phyloP scores from a whole-genome alignment of 331 rosid species.

The Quercus phellos region DNA sequence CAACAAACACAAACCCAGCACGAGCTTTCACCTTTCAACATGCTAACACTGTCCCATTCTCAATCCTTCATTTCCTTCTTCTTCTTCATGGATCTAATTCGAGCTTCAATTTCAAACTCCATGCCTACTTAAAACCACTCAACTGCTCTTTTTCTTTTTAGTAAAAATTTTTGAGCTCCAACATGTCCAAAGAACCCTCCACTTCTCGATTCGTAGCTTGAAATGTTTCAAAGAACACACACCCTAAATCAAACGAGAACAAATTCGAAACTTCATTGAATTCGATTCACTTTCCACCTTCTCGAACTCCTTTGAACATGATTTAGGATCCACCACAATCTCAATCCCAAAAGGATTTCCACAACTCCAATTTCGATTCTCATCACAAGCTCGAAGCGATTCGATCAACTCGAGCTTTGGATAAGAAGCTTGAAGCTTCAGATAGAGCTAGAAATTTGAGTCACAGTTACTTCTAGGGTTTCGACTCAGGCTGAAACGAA shows the following conservation, averaged over 20 bases:
- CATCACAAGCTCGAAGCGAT: slow-evolving; percentile 32
- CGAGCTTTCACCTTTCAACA: not conserved
- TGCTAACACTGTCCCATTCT: not conserved
- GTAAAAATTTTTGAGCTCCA: not conserved
- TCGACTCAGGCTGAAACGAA: slow-evolving; percentile 33
- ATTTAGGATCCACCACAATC: slow-evolving; percentile 78
- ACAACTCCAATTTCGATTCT: slow-evolving; percentile 25
- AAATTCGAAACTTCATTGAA: slow-evolving; percentile 43
- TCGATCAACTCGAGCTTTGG: slow-evolving; percentile 30
- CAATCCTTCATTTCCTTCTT: not conserved
- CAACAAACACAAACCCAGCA: no score
- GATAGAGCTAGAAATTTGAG: slow-evolving; percentile 26
- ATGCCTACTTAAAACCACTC: not conserved
- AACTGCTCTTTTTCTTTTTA: not conserved
- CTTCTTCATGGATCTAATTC: slow-evolving; percentile 2
- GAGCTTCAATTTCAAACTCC: not conserved
- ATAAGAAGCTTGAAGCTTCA: slow-evolving; percentile 26
- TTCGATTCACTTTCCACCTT: slow-evolving; percentile 50
- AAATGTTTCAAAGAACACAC: slow-evolving; percentile 21
- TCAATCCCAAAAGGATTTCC: slow-evolving; percentile 37
- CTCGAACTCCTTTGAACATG: slow-evolving; percentile 64
- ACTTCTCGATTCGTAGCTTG: slow-evolving; percentile 19
- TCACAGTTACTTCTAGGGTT: slow-evolving; percentile 27
- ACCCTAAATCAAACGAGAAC: slow-evolving; percentile 37
- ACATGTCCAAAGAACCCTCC: slow-evolving; percentile 43